Percentiles rank a stretch among this genome's conserved stretches.
These are phyloP conservation scores for Priceomyces melissophilus DNA, from an alignment of 805 yeast species.

Conservation along the genomic window DNA sequence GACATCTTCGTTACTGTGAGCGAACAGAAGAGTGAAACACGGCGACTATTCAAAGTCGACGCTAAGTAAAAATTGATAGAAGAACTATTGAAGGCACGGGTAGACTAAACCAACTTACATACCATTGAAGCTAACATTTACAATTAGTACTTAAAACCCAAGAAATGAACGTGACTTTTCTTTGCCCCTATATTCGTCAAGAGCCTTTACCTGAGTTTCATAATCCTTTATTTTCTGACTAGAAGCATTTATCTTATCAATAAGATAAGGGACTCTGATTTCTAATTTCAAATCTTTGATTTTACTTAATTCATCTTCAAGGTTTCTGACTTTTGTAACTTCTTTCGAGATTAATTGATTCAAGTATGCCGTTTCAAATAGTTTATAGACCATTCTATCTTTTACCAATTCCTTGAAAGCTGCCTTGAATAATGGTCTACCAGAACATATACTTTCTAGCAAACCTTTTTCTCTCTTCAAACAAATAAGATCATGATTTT, in stretches of 20 bases:
- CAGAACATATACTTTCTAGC: constrained; percentile 61
- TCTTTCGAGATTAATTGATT: constrained; percentile 56
- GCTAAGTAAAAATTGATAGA: too few relatives aligned
- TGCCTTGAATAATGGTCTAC: constrained; percentile 78
- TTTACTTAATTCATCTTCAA: constrained; percentile 69
- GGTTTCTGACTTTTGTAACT: constrained; percentile 53
- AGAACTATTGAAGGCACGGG: too few relatives aligned
- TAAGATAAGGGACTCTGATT: constrained; percentile 62
- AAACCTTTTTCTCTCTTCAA: constrained; percentile 78
- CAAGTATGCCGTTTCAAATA: constrained; percentile 63
- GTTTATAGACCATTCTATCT: constrained; percentile 53
- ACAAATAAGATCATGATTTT: constrained; percentile 71
- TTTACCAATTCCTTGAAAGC: constrained; percentile 68
- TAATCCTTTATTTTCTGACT: constrained; percentile 40
- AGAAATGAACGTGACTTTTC: not conserved
- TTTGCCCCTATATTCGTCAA: constrained; percentile 10
- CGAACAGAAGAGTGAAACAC: too few relatives aligned
- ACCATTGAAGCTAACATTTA: too few relatives aligned
- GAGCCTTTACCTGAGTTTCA: constrained; percentile 25
- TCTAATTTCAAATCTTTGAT: constrained; percentile 52
- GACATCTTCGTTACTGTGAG: too few relatives aligned
- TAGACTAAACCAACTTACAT: too few relatives aligned
- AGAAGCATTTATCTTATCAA: constrained; percentile 61
- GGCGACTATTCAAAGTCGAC: too few relatives aligned
- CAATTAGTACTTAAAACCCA: not conserved